Conservation (phyloP, 2,329 filamentous ascomycete species). For the Acrocalymma vagum region DNA sequence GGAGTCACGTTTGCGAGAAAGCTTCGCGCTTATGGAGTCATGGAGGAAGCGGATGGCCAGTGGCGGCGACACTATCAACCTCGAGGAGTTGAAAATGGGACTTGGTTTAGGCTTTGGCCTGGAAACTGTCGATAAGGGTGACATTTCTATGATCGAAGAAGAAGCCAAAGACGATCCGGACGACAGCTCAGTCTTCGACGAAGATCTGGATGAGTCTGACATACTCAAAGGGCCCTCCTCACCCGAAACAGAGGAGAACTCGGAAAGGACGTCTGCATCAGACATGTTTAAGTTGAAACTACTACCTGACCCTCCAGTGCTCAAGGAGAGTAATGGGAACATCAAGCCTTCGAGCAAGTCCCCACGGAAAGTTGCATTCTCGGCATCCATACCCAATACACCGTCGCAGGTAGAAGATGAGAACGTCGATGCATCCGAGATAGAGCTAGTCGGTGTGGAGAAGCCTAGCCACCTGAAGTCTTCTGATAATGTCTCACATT, state of each 20-base stretch:
- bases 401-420: conserved; percentile 40
- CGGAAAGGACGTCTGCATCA: conserved; percentile 27
- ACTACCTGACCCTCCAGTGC: conserved; percentile 36
- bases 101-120: conserved; percentile 62
- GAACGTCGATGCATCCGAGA: conserved; percentile 40
- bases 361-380: conserved; percentile 51
- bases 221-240: conserved; percentile 28
- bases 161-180: conserved; percentile 25
- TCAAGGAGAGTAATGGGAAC: conserved; percentile 47
- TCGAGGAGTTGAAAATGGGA: conserved; percentile 69
- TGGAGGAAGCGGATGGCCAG: conserved; percentile 85
- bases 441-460: conserved; percentile 31
- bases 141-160: conserved; percentile 35
- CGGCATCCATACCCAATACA: conserved; percentile 43
- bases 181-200: conserved; percentile 41
- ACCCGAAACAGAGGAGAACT: conserved; percentile 27
- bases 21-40: conserved; percentile 87
- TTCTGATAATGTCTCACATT: conserved; percentile 19
- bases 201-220: conserved; percentile 34
- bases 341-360: conserved; percentile 42
- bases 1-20: conserved; percentile 89
- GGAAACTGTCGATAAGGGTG: conserved; percentile 37
- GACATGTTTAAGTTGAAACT: conserved; percentile 46
- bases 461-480: conserved; percentile 26
- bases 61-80: conserved; percentile 73